A percentile compares a stretch with the other conserved stretches of the same genome.
Evolutionary conservation across 306 rosid species (phyloP).

Genomic region (Cucurbita pepo): DNA sequence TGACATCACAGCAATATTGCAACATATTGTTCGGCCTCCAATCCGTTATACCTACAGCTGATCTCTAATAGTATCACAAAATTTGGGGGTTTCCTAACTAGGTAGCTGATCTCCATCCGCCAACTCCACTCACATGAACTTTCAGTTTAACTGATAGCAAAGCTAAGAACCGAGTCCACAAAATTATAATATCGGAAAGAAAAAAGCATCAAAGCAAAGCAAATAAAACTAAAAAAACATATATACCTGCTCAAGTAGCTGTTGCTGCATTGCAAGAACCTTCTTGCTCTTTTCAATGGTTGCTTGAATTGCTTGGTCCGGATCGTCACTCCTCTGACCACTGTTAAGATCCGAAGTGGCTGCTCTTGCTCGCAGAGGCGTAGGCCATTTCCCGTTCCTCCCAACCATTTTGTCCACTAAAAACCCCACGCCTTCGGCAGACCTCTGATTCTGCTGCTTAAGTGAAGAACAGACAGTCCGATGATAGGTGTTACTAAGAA

Average conservation of each 20-base stretch:
- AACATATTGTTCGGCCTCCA: not conserved
- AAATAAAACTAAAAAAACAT: too few relatives aligned
- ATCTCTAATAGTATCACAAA: not conserved
- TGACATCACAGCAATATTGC: not conserved
- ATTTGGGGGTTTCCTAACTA: not conserved
- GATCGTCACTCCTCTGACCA: constrained; percentile 27
- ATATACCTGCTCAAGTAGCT: constrained; percentile 58
- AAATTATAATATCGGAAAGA: not conserved
- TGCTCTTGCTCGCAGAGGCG: constrained; percentile 22
- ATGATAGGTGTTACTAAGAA: constrained; percentile 13
- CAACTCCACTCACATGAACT: not conserved
- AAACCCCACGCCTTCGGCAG: constrained; percentile 10
- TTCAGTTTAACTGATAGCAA: not conserved
- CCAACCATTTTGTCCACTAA: constrained; percentile 21
- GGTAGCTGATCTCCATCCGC: not conserved
- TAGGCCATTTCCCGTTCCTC: constrained; percentile 22
- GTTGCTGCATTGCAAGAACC: constrained; percentile 64
- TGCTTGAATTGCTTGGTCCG: constrained; percentile 41
- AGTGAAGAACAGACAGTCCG: constrained; percentile 1
- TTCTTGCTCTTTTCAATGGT: constrained; percentile 76
- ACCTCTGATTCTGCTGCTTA: constrained; percentile 13
- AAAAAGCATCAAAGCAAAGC: not conserved
- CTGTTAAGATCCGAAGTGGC: constrained; percentile 12
- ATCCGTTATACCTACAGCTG: not conserved
- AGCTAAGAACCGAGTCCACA: not conserved